phyloP scores from a whole-genome alignment of 345 rosid genomes.

The Arabis hirsuta region DNA sequence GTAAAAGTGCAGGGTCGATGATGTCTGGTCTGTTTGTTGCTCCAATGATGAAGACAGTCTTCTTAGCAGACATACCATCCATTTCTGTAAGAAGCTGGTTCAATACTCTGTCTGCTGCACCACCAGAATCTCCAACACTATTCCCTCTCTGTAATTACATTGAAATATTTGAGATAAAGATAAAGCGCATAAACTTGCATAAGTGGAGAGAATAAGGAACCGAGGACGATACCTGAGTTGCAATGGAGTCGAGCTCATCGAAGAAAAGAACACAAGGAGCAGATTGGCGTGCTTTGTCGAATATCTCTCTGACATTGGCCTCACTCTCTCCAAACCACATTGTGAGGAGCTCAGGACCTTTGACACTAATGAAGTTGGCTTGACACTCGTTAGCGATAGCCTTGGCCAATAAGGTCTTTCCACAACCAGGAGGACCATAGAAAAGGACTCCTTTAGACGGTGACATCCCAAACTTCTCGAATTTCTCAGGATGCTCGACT shows the following conservation, averaged over 20 bases:
- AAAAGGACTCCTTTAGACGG: slow-evolving; percentile 80
- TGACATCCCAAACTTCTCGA: slow-evolving; percentile 79
- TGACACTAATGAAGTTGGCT: slow-evolving; percentile 74
- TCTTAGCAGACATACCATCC: slow-evolving; percentile 78
- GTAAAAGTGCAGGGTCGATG: slow-evolving; percentile 57
- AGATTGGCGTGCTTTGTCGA: slow-evolving; percentile 72
- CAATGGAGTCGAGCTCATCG: slow-evolving; percentile 78
- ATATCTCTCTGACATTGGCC: slow-evolving; percentile 74
- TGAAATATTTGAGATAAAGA: not conserved
- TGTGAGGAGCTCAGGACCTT: slow-evolving; percentile 75
- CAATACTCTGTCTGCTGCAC: slow-evolving; percentile 72
- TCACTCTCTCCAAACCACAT: slow-evolving; percentile 91
- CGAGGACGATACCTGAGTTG: slow-evolving; percentile 59
- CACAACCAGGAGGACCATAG: slow-evolving; percentile 80
- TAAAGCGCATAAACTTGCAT: not conserved
- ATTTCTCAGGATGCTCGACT: slow-evolving; percentile 85
- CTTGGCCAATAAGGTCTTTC: slow-evolving; percentile 69
- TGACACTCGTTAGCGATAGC: slow-evolving; percentile 77
- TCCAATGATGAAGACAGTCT: slow-evolving; percentile 69
- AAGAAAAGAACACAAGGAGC: slow-evolving; percentile 83
- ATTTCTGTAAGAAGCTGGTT: slow-evolving; percentile 77
- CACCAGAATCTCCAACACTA: slow-evolving; percentile 69
- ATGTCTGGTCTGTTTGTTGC: slow-evolving; percentile 74
- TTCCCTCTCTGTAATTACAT: slow-evolving; percentile 55
- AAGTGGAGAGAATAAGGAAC: not conserved